Evolutionary conservation across 148 eudicot genomes (phyloP).

Genomic region (Amaranthus cruentus): DNA sequence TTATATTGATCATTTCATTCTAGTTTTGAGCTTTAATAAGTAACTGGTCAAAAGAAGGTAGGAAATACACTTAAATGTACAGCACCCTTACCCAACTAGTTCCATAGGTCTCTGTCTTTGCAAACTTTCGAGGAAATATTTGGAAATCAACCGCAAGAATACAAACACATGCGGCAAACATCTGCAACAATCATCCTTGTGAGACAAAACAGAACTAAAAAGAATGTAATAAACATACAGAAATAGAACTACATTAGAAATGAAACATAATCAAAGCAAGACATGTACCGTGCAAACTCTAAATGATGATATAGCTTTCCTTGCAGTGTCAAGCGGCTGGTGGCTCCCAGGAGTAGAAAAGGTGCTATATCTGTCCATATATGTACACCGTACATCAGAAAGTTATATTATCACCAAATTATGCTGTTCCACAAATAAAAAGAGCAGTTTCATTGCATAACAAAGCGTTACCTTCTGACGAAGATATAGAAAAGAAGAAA

Average conservation of each 20-base stretch:
- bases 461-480: constrained; percentile 41
- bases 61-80: constrained; percentile 1
- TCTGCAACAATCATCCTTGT: constrained; percentile 59
- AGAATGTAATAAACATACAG: constrained; percentile 10
- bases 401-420: constrained; percentile 1
- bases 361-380: constrained; percentile 40
- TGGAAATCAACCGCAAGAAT: constrained; percentile 95
- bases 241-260: constrained; percentile 1
- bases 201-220: constrained; percentile 28
- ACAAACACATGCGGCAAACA: constrained; percentile 71
- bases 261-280: constrained; percentile 10
- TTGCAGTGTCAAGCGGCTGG: constrained; percentile 30
- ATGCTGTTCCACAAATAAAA: not conserved
- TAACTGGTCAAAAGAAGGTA: not conserved
- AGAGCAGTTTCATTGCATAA: not conserved
- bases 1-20: not conserved
- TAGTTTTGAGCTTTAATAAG: not conserved
- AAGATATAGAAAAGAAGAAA: constrained; percentile 40
- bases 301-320: constrained; percentile 58
- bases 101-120: constrained; percentile 94
- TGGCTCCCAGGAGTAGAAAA: constrained; percentile 28
- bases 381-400: constrained; percentile 10
- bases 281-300: constrained; percentile 63
- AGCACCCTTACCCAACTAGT: constrained; percentile 72
- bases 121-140: constrained; percentile 85